These are phyloP conservation scores for Fraxinus paxiana DNA, from an alignment of 305 asterid species.

Conservation along the genomic window DNA sequence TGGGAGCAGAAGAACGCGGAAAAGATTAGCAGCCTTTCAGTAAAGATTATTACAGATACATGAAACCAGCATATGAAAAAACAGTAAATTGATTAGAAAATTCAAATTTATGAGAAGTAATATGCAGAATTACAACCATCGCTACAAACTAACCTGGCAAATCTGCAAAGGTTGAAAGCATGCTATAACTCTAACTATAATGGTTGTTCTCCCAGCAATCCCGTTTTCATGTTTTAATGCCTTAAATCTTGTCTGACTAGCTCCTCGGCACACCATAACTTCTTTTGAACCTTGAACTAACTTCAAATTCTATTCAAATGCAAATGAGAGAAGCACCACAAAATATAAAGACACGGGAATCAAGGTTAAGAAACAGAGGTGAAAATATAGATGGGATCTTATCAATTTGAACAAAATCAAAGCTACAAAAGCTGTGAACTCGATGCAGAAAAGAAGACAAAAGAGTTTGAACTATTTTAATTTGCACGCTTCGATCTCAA, in stretches of 20 bases:
- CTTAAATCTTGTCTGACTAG: constrained; percentile 66
- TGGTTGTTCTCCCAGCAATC: constrained; percentile 62
- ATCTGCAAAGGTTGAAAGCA: constrained; percentile 76
- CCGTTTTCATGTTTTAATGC: constrained; percentile 76
- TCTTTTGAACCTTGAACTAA: constrained; percentile 35
- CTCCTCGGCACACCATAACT: constrained; percentile 94
- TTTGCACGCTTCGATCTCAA: background rate
- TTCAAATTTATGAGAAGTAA: background rate
- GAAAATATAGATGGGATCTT: background rate
- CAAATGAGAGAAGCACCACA: constrained; percentile 20
- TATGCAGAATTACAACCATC: constrained; percentile 1
- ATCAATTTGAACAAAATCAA: background rate
- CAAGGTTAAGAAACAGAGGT: constrained; percentile 8
- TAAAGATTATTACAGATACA: background rate
- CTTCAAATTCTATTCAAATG: constrained; percentile 25
- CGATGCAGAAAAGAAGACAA: background rate
- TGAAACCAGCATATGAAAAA: background rate
- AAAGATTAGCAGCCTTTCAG: constrained; percentile 22
- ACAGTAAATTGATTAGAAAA: background rate
- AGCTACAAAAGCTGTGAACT: background rate
- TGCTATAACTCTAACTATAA: constrained; percentile 72
- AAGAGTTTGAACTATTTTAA: background rate
- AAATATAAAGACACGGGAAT: background rate
- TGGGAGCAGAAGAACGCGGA: constrained; percentile 22
- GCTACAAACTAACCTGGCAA: constrained; percentile 61